Evolutionary conservation across 768 basidiomycete genomes (phyloP), one percentile per base, ranked within the genome.

Genomic region (Pulveroboletus sp.): DNA sequence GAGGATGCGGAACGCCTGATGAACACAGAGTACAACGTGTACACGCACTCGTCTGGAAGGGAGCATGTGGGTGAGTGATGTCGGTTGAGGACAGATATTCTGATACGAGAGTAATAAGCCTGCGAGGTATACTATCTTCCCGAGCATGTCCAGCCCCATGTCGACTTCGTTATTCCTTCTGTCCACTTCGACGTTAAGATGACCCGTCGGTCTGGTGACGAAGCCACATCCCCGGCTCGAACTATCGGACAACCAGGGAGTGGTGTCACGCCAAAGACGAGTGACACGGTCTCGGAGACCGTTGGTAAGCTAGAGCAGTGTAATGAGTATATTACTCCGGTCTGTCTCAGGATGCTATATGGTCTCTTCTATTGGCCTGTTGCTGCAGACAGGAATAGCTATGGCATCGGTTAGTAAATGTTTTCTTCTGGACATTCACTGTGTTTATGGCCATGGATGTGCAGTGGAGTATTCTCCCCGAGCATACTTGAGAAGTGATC

Each of bases 381-480:
- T 41, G 52, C 68, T 30, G 46, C 32, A 4, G 37, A 56, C 40
- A 47, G 51, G 39, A 72, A 72, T 39, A 69, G 65, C 39, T 72
- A 58, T 18, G 71, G 71, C 18, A 57, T 71, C 6, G 63, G 68
- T 68, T 11, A 56, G 53, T 48, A n/a, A 11, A 13, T 4, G 0
- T 33, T 14, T 13, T 14, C 9, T 43, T 36, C 32, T 6, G 30
- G 7, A 6, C 31, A 28, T 6, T 5, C 15, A 2, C 14, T 4
- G 10, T 3, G 27, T 17, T 27, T 31, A 2, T 17, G 21, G 39
- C 58, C 26, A 47, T 17, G 17, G 18, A 6, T 28, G 3, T 32
- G 6, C 50, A 69, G 69, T 62, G 46, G 71, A 73, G 46, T 72
- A 62, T 48, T 61, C 67, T 6, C 71, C 71, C 9, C 55, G 65